Base-by-base conservation (phyloP, 2,329 filamentous ascomycete species). In the Esteya vermicola region DNA sequence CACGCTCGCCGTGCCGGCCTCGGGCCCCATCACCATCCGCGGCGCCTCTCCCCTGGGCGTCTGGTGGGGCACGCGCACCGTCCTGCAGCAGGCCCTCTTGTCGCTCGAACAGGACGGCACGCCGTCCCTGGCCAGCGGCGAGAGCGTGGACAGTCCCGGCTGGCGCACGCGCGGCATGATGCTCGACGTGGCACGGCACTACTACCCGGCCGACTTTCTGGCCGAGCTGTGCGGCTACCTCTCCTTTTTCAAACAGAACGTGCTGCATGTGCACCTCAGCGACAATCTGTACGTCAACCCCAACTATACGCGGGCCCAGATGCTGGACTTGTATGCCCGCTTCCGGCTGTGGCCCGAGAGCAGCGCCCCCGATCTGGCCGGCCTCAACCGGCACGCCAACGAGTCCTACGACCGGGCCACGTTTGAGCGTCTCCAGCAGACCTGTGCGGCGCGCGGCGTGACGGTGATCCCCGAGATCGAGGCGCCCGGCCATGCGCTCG, bases 391-490 rank as follows among this genome's bases (percentile, higher is more conserved):
- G 18, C 52, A 65, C 36, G 47, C 51, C 23, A 76, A 75, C 43
- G 72, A 77, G 47, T 72, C 71, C 0, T 70, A 75, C 34, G 65
- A 64, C 1, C 57, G 59, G 7, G 52, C 55, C 0, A 61, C 71
- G 6, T 74, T 72, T 44, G 66, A 70, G 18, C 54, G 62, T 1
- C 61, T 78, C 7, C 70, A 77, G 47, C 48, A 52, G 0, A 56
- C 61, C 31, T 77, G 73, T 45, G 71, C 64, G 0, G 54, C 60
- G 1, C 61, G 71, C 5, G 73, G 73, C 4, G 65, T 78, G 1
- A 74, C 72, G 1, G 56, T 78, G 1, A 59, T 76, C 4, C 72
- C 72, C 0, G 73, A 77, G 50, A 72, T 77, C 20, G 73, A 78
- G 50, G 62, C 70, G 1, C 72, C 73, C 0, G 72, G 72, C 0